Evolutionary conservation across 495 filamentous ascomycete species (phyloP), one percentile per base, ranked within the genome.

Genomic region (Tuber aestivum): DNA sequence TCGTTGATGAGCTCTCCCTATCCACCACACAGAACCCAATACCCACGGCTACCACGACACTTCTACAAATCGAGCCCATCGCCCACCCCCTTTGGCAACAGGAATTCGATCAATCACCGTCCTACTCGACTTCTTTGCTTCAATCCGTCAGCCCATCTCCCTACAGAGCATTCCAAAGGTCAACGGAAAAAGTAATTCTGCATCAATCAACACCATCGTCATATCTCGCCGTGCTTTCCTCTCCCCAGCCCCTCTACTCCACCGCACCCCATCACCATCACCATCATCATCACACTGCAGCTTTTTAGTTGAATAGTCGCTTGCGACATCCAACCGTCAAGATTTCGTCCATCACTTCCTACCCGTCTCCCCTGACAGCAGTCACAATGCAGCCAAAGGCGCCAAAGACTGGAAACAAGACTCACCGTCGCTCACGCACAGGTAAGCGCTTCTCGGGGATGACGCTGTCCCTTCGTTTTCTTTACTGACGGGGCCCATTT

Each of bases 351-450:
- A 65, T 65, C n/a, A 65, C 56, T 65, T 65, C 56, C 14, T 65
- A 65, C 56, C 32, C 56, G 56, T 65, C 56, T 18, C 56, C 56
- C n/a, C 45, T 50, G 38, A 40, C 73, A 73, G 69, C 78, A 14
- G 73, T 76, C 75, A 75, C 61, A 69, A 86, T 85, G 84, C 81
- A 87, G 78, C 83, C 84, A 82, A 85, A 77, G 72, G 89, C 82
- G 85, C 85, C 87, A 78, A 90, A 92, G 84, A 85, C 86, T 81
- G 89, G 90, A 82, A 86, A 88, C 82, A 94, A 95, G 87, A 93
- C 93, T 88, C 95, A 98, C 84, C 91, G 93, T 82, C 89, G 95
- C 80, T 97, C 95, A 80, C 91, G 95, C 83, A 95, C 94, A 89
- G 95, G 95, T 96, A 72, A 69, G 37, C 75, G 75, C 72, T 41